Percentiles rank a stretch among this genome's conserved stretches.
Conservation (phyloP, 805 yeast species). For the Candida ascalaphidarum region DNA sequence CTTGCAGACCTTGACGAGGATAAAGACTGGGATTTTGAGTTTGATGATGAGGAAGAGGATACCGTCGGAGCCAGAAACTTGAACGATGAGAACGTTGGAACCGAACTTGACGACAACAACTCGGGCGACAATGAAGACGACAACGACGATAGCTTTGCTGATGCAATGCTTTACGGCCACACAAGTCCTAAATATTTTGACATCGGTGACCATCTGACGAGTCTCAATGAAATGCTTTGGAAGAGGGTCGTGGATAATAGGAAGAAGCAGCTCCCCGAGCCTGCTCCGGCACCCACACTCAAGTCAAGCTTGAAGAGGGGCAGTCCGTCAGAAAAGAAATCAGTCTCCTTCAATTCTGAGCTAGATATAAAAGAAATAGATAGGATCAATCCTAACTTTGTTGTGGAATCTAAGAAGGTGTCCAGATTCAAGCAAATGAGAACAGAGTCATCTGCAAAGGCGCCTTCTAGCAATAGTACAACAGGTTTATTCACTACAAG, state of each 20-base stretch:
- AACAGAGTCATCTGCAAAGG: constrained; percentile 4
- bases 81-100: too few species aligned
- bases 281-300: too few species aligned
- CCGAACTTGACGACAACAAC: constrained; percentile 10
- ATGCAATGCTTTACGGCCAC: constrained; percentile 17
- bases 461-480: not conserved
- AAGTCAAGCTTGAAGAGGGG: not conserved
- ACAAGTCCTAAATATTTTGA: constrained; percentile 8
- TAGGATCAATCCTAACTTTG: constrained; percentile 34
- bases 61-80: not conserved
- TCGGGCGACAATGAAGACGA: constrained; percentile 9
- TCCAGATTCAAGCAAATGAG: constrained; percentile 10
- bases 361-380: constrained; percentile 55
- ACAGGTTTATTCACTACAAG: not conserved
- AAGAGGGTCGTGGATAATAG: constrained; percentile 26
- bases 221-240: constrained; percentile 25
- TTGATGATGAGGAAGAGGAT: constrained; percentile 28
- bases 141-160: constrained; percentile 23
- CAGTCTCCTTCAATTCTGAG: constrained; percentile 45
- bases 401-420: constrained; percentile 1
- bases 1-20: constrained; percentile 14
- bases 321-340: too few species aligned
- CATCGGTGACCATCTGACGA: constrained; percentile 4
- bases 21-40: constrained; percentile 29
- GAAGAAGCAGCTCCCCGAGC: too few species aligned